phyloP scores from a whole-genome alignment of 371 early-diverging fungal species.

The Mortierella sp. region DNA sequence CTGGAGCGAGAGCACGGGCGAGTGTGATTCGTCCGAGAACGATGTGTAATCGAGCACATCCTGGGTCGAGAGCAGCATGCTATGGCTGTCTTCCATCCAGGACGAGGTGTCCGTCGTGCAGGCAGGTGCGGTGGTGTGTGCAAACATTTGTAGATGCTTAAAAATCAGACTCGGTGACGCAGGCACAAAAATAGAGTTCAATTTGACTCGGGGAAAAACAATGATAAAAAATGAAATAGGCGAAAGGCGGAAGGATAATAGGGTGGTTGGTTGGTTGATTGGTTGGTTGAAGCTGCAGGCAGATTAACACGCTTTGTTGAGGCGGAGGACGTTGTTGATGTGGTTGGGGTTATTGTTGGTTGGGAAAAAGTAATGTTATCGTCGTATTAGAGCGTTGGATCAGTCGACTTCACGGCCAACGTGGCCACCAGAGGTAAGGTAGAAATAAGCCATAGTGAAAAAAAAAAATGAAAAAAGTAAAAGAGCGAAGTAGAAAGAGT shows the following conservation, averaged over 20 bases:
- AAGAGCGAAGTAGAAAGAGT: slow-evolving; percentile 3
- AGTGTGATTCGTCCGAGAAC: slow-evolving; percentile 40
- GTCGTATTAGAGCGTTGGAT: slow-evolving; percentile 32
- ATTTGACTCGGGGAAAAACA: background rate
- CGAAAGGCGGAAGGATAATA: background rate
- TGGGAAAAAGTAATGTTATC: slow-evolving; percentile 2
- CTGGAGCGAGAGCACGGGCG: slow-evolving; percentile 42
- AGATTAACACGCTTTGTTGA: slow-evolving; percentile 2
- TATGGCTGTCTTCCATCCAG: slow-evolving; percentile 37
- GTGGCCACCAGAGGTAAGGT: slow-evolving; percentile 54
- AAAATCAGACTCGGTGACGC: too few relatives aligned
- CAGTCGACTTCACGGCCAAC: slow-evolving; percentile 55
- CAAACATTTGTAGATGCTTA: too few relatives aligned
- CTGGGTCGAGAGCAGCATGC: slow-evolving; percentile 31
- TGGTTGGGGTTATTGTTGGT: background rate
- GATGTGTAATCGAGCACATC: slow-evolving; percentile 50
- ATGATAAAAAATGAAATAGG: background rate
- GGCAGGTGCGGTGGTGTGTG: slow-evolving; percentile 14
- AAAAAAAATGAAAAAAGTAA: slow-evolving; percentile 24
- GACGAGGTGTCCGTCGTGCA: slow-evolving; percentile 8
- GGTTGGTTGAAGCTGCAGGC: background rate
- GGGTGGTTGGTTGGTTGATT: background rate
- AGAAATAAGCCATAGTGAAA: slow-evolving; percentile 52
- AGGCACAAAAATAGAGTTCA: slow-evolving; percentile 2
- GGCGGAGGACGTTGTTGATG: background rate